Conservation (phyloP, 768 basidiomycete genomes). For the Aureoboletus auriporus region DNA sequence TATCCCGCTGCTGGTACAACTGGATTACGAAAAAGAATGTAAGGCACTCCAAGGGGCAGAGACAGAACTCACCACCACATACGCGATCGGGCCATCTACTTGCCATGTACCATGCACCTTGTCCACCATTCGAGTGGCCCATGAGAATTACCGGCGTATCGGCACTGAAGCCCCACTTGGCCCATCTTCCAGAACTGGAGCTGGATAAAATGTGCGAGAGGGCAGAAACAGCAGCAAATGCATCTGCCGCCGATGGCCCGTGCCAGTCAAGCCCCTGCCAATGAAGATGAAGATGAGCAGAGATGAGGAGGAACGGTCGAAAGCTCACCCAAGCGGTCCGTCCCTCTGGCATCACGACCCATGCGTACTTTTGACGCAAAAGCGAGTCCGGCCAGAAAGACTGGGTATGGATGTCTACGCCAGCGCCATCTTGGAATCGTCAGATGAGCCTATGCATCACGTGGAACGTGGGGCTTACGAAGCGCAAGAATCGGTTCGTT, state of each 20-base stretch:
- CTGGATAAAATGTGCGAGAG: slow-evolving; percentile 44
- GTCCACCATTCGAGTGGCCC: slow-evolving; percentile 93
- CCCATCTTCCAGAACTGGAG: slow-evolving; percentile 32
- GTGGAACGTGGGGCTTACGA: slow-evolving; percentile 39
- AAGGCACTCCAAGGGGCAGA: not conserved
- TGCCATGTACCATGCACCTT: slow-evolving; percentile 81
- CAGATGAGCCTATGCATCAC: not conserved
- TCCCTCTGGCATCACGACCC: slow-evolving; percentile 82
- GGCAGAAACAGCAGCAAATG: slow-evolving; percentile 58
- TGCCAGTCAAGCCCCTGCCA: slow-evolving; percentile 88
- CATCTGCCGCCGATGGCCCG: slow-evolving; percentile 72
- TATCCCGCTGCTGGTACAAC: slow-evolving; percentile 79
- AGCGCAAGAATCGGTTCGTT: slow-evolving; percentile 57
- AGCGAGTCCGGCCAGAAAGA: slow-evolving; percentile 64
- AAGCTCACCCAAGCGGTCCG: slow-evolving; percentile 71
- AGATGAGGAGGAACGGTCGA: not conserved
- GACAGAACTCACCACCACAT: slow-evolving; percentile 45
- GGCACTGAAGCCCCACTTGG: slow-evolving; percentile 35
- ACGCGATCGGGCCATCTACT: slow-evolving; percentile 75
- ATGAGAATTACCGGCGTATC: slow-evolving; percentile 57
- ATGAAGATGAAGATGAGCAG: not conserved
- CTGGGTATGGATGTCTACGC: slow-evolving; percentile 59
- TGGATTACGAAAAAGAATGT: slow-evolving; percentile 17
- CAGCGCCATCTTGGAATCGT: slow-evolving; percentile 70
- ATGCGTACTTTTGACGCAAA: slow-evolving; percentile 54